Evolutionary conservation across 768 basidiomycete genomes (phyloP), one percentile per base, ranked within the genome.

Genomic region (Boletus reticulatus): DNA sequence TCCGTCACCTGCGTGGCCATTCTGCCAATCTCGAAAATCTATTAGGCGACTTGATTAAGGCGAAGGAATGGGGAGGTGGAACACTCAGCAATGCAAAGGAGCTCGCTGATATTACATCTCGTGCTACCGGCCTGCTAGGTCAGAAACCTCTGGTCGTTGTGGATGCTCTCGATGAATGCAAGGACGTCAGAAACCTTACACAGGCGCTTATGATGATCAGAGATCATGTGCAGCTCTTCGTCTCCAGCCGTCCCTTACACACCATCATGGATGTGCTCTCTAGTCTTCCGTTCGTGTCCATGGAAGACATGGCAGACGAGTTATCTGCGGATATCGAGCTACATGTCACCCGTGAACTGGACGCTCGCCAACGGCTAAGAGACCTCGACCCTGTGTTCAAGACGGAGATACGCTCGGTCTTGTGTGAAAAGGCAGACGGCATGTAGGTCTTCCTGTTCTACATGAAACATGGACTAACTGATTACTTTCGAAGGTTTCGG

Each of bases 111-210:
- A 46, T 46, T 36, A 29, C 6, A 16, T 46, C 20, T 29, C 37
- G 20, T 16, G 32, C 10, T 1, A 38, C 55, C 1, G 8, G n/a
- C 6, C 7, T 41, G 2, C 17, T 2, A 7, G 8, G 1, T n/a
- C 50, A 31, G 19, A 43, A 31, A 16, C 53, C 51, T 27, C 7
- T 52, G 22, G 38, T 56, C 2, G 4, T 56, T 4, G 50, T 56
- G 4, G 55, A 56, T 53, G 55, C 50, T 6, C 55, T 56, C 13
- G 55, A 56, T 8, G 55, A 56, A 31, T 56, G 51, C 32, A 36
- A 43, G 4, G 45, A 56, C 12, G 17, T 47, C 16, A 20, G 12
- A 11, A n/a, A 16, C 4, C 50, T 56, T 0, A 14, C 52, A 3
- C 37, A 42, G 43, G 43, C 49, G 34, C 55, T 56, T 17, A 46